phyloP scores from a whole-genome alignment of 2,329 filamentous ascomycete genomes.

The Mollisia scopiformis region DNA sequence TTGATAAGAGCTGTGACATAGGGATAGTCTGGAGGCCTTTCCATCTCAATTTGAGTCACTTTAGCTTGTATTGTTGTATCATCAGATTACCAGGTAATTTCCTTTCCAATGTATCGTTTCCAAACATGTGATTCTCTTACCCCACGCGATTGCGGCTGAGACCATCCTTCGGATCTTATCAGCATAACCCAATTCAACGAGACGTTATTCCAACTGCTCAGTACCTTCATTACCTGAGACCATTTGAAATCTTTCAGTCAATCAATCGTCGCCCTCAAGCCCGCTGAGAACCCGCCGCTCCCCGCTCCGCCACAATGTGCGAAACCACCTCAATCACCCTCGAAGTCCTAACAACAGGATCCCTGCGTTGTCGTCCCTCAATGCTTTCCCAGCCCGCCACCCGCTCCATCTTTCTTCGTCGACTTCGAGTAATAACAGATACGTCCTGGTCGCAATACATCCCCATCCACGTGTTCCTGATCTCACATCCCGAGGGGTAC shows the following conservation, averaged over 20 bases:
- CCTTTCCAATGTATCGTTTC: too few relatives aligned
- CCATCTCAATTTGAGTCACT: too few relatives aligned
- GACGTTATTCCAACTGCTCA: too few relatives aligned
- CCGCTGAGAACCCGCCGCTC: neutral
- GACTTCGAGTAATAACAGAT: neutral
- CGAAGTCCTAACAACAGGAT: neutral
- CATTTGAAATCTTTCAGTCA: neutral
- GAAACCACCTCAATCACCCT: neutral
- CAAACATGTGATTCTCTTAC: neutral
- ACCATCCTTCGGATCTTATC: neutral
- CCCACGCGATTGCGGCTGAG: neutral
- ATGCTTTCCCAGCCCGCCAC: conserved; percentile 1
- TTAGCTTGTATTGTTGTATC: too few relatives aligned
- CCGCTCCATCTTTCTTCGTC: neutral
- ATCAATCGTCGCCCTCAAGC: neutral
- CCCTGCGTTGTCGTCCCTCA: conserved; percentile 1
- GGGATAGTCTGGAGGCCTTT: too few relatives aligned
- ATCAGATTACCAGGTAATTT: too few relatives aligned
- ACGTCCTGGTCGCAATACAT: neutral
- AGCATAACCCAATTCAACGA: neutral
- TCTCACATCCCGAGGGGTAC: conserved; percentile 30
- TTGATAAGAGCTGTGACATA: too few relatives aligned
- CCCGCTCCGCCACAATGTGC: neutral
- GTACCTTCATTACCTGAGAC: neutral
- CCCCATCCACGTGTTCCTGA: conserved; percentile 30